Evolutionary conservation across 176 grass and related monocot genomes (phyloP), one percentile per base, ranked within the genome.

Genomic region (Lolium perenne): DNA sequence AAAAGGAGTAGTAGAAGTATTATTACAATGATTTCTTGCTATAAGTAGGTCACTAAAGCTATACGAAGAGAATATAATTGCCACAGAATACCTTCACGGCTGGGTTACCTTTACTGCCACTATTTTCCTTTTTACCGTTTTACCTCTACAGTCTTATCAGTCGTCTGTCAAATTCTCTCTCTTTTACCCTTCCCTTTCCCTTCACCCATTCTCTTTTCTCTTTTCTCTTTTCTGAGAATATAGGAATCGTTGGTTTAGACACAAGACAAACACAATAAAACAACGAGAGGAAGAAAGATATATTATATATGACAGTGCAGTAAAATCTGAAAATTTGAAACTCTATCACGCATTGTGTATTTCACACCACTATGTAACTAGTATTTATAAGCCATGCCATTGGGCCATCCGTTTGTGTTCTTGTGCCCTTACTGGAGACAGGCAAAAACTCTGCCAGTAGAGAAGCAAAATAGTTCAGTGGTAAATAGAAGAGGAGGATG

Each of bases 221-320:
- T 40, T 38, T 48, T 10, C 13, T 60, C 5, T 40, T 38, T 48
- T 10, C 29, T 10, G 13, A 48, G 80, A 83, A 74, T 57, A 90
- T 51, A 87, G 89, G 89, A 91, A 91, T 91, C 80, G 74, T 91
- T 87, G 75, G 89, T 74, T 91, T 67, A 38, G 79, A 83, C 47
- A 74, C 22, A 74, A 49, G 80, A 90, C 84, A 87, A 87, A 83
- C 49, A 2, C 38, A n/a, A 73, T 80, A 87, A 87, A 87, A 83
- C 84, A 48, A 87, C 80, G 74, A 47, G 63, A 63, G 7, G 64
- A 2, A 87, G 74, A 50, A 18, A 66, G 17, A 80, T 76, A 89
- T 89, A 89, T 89, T 76, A 57, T 29, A 29, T 14, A 12, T 51
- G 26, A 75, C 87, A 11, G 38, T 47, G 13, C 2, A 29, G 80